Percentiles rank a stretch among this genome's conserved stretches.
phyloP scores from a whole-genome alignment of 371 early-diverging fungal genomes.

The Mucor indicus region DNA sequence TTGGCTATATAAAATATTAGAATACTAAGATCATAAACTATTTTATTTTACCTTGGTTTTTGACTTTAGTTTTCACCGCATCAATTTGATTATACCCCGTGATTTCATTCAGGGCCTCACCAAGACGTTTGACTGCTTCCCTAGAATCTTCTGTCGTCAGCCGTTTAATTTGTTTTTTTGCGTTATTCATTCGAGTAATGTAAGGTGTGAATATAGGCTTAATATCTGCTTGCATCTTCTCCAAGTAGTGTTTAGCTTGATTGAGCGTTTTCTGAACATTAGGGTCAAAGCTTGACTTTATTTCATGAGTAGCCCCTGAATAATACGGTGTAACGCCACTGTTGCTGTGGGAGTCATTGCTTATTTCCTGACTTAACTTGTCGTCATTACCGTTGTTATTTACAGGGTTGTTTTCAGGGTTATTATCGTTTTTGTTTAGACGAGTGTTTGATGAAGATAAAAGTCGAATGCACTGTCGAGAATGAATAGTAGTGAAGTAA shows the following conservation, averaged over 20 bases:
- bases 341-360: too few species aligned
- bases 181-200: slow-evolving; percentile 21
- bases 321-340: too few species aligned
- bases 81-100: slow-evolving; percentile 86
- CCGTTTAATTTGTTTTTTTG: slow-evolving; percentile 26
- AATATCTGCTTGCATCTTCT: slow-evolving; percentile 25
- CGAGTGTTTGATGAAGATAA: too few species aligned
- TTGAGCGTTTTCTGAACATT: not conserved
- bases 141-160: slow-evolving; percentile 45
- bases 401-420: too few species aligned
- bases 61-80: slow-evolving; percentile 68
- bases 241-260: slow-evolving; percentile 16
- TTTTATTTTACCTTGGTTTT: slow-evolving; percentile 52
- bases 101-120: slow-evolving; percentile 66
- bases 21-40: not conserved
- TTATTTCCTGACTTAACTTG: too few species aligned
- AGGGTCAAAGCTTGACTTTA: too few species aligned
- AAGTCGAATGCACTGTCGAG: too few species aligned
- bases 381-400: too few species aligned
- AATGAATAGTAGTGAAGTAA: too few species aligned
- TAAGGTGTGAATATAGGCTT: slow-evolving; percentile 30
- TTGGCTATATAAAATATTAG: slow-evolving; percentile 24
- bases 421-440: too few species aligned
- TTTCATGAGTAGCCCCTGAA: too few species aligned
- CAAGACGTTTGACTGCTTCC: slow-evolving; percentile 43